These are phyloP conservation scores for Trichoderma atrobrunneum DNA, from an alignment of 2,329 filamentous ascomycete species.

Conservation along the genomic window DNA sequence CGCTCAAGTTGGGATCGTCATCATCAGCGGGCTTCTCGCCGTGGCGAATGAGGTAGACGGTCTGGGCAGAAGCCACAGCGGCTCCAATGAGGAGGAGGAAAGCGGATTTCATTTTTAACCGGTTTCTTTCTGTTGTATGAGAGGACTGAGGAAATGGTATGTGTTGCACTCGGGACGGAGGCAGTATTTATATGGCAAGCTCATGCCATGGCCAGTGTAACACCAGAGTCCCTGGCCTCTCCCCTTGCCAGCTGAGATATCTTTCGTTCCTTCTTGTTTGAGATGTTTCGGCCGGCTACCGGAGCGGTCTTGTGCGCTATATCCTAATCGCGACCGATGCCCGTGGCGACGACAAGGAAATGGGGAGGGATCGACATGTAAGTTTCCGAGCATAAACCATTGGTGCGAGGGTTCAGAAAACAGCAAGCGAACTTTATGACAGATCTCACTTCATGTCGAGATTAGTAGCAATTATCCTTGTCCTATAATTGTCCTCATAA, in stretches of 20 bases:
- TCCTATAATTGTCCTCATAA: neutral
- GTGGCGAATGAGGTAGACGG: constrained; percentile 62
- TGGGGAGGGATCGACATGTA: neutral
- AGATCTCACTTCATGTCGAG: neutral
- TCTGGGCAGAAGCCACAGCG: constrained; percentile 30
- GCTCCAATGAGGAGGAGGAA: neutral
- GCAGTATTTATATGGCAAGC: neutral
- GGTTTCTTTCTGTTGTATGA: neutral
- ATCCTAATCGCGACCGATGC: constrained; percentile 2
- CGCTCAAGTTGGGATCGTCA: constrained; percentile 45
- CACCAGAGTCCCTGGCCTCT: neutral
- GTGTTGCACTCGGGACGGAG: neutral
- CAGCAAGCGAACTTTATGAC: neutral
- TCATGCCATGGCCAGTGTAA: neutral
- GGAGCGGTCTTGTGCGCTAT: constrained; percentile 9
- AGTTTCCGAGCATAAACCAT: neutral
- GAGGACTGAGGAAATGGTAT: neutral
- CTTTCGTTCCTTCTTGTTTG: neutral
- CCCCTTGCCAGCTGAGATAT: neutral
- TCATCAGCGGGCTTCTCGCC: constrained; percentile 58
- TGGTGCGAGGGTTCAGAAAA: neutral
- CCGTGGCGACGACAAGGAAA: neutral
- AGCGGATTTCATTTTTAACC: constrained; percentile 8
- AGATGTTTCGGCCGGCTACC: constrained; percentile 1
- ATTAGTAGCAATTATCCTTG: neutral